phyloP scores from a whole-genome alignment of 2,329 filamentous ascomycete genomes.

The Colletotrichum orchidophilum region DNA sequence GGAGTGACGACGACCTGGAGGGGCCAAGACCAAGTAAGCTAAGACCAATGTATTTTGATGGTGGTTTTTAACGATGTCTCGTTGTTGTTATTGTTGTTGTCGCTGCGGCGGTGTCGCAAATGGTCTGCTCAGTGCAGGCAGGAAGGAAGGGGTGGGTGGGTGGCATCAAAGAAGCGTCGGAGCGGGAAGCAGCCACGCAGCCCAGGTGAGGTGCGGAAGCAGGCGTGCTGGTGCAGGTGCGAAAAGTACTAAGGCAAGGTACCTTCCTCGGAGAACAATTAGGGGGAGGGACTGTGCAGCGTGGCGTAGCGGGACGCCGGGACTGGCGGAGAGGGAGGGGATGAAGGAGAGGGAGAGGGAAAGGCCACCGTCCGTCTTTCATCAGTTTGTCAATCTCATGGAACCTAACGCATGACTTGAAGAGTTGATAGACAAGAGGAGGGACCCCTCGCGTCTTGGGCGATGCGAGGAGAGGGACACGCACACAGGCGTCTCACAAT shows the following conservation, averaged over 20 bases:
- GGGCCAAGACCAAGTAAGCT: neutral
- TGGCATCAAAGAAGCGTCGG: neutral
- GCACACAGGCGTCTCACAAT: constrained; percentile 1
- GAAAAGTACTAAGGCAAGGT: neutral
- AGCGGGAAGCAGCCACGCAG: neutral
- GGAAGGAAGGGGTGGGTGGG: constrained; percentile 1
- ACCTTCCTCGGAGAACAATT: neutral
- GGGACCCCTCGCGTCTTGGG: neutral
- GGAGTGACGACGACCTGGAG: neutral
- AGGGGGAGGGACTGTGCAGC: constrained; percentile 5
- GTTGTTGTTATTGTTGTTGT: neutral
- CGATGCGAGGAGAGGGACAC: neutral
- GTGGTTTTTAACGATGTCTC: neutral
- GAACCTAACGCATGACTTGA: neutral
- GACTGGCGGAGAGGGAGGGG: constrained; percentile 9
- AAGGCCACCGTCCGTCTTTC: neutral
- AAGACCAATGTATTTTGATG: neutral
- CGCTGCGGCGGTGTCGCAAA: neutral
- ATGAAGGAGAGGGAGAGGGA: neutral
- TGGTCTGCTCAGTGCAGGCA: constrained; percentile 5
- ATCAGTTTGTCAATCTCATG: neutral
- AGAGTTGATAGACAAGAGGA: neutral
- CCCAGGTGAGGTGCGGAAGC: constrained; percentile 1
- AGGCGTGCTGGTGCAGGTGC: neutral
- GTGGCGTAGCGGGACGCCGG: constrained; percentile 20